A percentile compares a stretch with the other conserved stretches of the same genome.
phyloP scores from a whole-genome alignment of 352 stramenopile species.

The Globisporangium middletonii region DNA sequence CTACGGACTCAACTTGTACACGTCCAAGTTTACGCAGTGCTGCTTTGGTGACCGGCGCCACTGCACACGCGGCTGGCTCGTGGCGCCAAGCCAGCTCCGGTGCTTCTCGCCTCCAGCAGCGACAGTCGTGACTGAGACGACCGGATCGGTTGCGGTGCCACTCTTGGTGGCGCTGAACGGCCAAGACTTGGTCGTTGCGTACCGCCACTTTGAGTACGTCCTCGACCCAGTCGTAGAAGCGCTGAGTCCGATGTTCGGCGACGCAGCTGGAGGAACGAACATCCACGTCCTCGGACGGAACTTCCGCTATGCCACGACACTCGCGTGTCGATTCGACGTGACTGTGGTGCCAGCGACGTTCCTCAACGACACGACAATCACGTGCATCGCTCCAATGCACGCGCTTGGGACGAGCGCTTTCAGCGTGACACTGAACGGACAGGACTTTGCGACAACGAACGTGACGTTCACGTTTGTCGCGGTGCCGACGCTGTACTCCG shows the following conservation, averaged over 20 bases:
- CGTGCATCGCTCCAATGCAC: constrained; percentile 50
- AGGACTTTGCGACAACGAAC: constrained; percentile 37
- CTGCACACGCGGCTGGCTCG: constrained; percentile 33
- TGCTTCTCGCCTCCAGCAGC: constrained; percentile 25
- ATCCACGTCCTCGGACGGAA: constrained; percentile 58
- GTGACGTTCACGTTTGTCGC: constrained; percentile 39
- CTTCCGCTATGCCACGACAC: constrained; percentile 39
- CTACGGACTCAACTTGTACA: constrained; percentile 45
- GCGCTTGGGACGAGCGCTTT: constrained; percentile 22
- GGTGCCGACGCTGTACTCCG: constrained; percentile 37
- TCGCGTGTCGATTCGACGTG: constrained; percentile 55
- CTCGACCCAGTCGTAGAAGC: constrained; percentile 32
- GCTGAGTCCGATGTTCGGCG: constrained; percentile 33
- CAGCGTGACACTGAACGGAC: constrained; percentile 57
- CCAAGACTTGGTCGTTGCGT: constrained; percentile 46
- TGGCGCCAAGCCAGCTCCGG: constrained; percentile 28
- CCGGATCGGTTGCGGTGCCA: constrained; percentile 23
- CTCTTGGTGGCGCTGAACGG: constrained; percentile 76
- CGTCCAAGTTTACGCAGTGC: constrained; percentile 46
- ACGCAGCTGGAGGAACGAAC: constrained; percentile 42
- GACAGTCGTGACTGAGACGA: neutral
- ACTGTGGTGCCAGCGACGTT: constrained; percentile 37
- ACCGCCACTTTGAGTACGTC: constrained; percentile 59
- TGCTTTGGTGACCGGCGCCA: constrained; percentile 48
- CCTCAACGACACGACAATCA: constrained; percentile 48